Conservation (phyloP, 148 eudicot genomes). For the Diospyros kaki region DNA sequence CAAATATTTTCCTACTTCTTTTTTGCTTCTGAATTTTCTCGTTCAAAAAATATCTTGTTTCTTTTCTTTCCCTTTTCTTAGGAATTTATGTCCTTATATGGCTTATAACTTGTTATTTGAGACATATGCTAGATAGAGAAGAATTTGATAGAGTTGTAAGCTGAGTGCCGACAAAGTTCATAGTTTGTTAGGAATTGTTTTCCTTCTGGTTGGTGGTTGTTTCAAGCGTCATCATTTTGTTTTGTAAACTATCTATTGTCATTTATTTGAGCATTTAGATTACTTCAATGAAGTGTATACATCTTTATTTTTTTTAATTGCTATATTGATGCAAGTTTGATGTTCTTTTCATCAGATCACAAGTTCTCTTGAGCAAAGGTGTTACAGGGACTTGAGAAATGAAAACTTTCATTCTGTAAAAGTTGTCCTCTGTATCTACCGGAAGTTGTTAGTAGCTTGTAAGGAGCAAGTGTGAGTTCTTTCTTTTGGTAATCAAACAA, state of each 20-base stretch:
- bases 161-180: neutral
- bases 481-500: constrained; percentile 9
- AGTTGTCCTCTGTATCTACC: constrained; percentile 63
- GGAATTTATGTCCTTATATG: neutral
- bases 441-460: constrained; percentile 64
- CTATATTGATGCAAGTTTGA: neutral
- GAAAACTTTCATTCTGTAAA: constrained; percentile 54
- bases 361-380: constrained; percentile 66
- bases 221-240: neutral
- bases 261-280: neutral
- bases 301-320: neutral
- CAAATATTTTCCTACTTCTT: no score
- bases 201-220: neutral
- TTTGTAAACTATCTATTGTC: neutral
- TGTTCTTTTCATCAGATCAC: constrained; percentile 51
- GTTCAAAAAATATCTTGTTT: neutral
- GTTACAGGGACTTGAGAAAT: constrained; percentile 66
- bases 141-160: neutral
- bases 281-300: neutral
- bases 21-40: no score
- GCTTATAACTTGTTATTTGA: neutral
- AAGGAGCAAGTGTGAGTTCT: constrained; percentile 83
- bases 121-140: neutral
- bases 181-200: neutral
- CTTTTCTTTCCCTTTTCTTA: neutral